phyloP scores from a whole-genome alignment of 2,329 filamentous ascomycete species.

The Colletotrichum filicis region DNA sequence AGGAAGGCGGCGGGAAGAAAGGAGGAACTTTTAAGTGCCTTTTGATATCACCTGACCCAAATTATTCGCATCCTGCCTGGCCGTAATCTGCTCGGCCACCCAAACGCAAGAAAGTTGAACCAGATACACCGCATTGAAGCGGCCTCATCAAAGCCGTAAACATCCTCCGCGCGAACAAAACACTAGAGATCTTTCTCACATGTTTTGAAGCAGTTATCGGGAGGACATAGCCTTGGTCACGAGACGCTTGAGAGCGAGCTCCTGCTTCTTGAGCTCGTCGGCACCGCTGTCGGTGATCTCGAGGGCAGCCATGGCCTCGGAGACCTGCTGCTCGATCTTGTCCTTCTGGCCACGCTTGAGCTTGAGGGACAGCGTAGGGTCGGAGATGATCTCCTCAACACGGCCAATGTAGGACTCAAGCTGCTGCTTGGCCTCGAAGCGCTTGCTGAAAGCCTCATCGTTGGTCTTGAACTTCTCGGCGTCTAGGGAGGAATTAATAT shows the following conservation, averaged over 20 bases:
- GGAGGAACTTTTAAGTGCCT: constrained; percentile 37
- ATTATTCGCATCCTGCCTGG: constrained; percentile 37
- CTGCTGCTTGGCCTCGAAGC: constrained; percentile 98
- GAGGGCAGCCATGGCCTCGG: constrained; percentile 96
- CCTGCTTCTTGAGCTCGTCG: constrained; percentile 99
- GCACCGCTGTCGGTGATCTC: constrained; percentile 92
- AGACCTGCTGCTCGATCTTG: constrained; percentile 97
- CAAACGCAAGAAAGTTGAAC: constrained; percentile 36
- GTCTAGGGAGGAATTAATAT: constrained; percentile 58
- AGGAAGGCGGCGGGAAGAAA: constrained; percentile 34
- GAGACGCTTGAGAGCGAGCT: constrained; percentile 95
- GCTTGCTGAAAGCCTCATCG: constrained; percentile 99
- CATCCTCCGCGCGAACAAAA: constrained; percentile 14
- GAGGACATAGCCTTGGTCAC: constrained; percentile 99
- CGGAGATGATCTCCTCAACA: constrained; percentile 98
- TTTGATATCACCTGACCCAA: constrained; percentile 37
- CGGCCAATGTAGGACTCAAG: constrained; percentile 98
- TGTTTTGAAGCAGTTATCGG: constrained; percentile 67
- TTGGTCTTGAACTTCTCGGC: constrained; percentile 98
- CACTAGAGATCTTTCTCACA: constrained; percentile 13
- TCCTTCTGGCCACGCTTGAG: constrained; percentile 99
- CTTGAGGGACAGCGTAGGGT: constrained; percentile 95
- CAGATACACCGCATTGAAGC: constrained; percentile 41
- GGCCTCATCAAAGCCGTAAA: constrained; percentile 35
- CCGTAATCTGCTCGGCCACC: constrained; percentile 33